Evolutionary conservation across 306 rosid genomes (phyloP).

Genomic region (Cucumis cinereus): DNA sequence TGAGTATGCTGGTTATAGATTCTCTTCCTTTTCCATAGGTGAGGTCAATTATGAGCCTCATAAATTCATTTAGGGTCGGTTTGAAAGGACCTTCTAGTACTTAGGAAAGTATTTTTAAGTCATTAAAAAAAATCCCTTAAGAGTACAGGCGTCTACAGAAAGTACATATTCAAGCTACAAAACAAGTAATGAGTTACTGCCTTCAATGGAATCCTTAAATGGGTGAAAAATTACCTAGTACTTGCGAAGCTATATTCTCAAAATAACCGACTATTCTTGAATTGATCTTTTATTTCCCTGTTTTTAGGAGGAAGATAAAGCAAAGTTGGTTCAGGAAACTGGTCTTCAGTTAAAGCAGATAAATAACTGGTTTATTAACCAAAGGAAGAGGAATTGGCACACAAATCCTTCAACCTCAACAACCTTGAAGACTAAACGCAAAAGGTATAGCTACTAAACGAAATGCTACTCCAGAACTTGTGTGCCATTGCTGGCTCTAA

Average conservation of each 20-base stretch:
- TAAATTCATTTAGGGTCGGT: no score
- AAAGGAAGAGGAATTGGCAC: slow-evolving; percentile 85
- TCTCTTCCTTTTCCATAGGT: background rate
- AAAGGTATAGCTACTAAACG: slow-evolving; percentile 33
- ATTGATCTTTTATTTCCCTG: background rate
- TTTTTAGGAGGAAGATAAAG: slow-evolving; percentile 81
- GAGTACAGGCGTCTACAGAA: background rate
- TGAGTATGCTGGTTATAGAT: slow-evolving; percentile 20
- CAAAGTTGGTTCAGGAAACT: slow-evolving; percentile 84
- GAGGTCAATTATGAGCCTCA: no score
- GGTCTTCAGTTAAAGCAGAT: slow-evolving; percentile 75
- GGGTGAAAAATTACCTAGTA: background rate
- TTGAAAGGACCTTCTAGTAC: no score
- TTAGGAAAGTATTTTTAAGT: no score
- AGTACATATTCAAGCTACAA: background rate
- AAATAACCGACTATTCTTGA: background rate
- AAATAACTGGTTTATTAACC: slow-evolving; percentile 49
- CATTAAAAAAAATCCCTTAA: no score
- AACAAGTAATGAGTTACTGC: background rate
- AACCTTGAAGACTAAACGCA: slow-evolving; percentile 69
- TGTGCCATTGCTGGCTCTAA: background rate
- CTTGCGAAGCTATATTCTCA: background rate
- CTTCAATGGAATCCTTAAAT: background rate
- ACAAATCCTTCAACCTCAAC: slow-evolving; percentile 52
- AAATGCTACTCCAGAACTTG: background rate